Evolutionary conservation across 371 early-diverging fungal species (phyloP).

Genomic region (Mortierella sp.): DNA sequence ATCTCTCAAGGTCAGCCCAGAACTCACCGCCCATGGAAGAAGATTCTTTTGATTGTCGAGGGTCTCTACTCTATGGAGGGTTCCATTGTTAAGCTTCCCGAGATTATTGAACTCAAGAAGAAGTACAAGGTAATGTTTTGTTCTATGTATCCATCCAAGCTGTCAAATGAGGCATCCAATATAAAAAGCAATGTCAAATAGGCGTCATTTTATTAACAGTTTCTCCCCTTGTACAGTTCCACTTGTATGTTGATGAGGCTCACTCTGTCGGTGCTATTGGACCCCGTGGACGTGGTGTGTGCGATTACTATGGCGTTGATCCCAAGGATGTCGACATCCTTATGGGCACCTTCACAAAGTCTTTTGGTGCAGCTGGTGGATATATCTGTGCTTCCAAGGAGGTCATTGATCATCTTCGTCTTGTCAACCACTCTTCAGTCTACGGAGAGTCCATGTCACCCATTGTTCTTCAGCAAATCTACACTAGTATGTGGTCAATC

Average conservation of each 20-base stretch:
- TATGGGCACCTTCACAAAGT: conserved; percentile 99
- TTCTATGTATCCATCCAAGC: background rate
- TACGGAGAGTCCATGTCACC: conserved; percentile 97
- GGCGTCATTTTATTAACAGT: background rate
- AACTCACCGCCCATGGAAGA: conserved; percentile 99
- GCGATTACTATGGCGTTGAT: conserved; percentile 95
- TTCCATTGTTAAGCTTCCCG: conserved; percentile 90
- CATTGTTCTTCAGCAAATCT: conserved; percentile 95
- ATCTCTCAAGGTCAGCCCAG: conserved; percentile 99
- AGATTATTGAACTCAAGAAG: conserved; percentile 92
- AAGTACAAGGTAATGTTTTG: conserved; percentile 86
- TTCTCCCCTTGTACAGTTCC: conserved; percentile 72
- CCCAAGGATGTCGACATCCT: conserved; percentile 95
- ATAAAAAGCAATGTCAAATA: too few relatives aligned
- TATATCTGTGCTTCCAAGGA: conserved; percentile 91
- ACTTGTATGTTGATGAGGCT: conserved; percentile 99
- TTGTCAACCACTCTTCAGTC: conserved; percentile 83
- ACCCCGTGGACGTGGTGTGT: conserved; percentile 95
- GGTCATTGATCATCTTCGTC: conserved; percentile 90
- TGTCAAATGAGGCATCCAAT: background rate
- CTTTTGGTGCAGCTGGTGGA: conserved; percentile 99
- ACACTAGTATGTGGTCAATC: conserved; percentile 90
- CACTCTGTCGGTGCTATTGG: conserved; percentile 99
- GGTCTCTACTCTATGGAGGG: conserved; percentile 99
- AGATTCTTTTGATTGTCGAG: conserved; percentile 98